Percentiles rank a stretch among this genome's conserved stretches.
Evolutionary conservation across 2,329 filamentous ascomycete species (phyloP).

Genomic region (Penicillium janthinellum): DNA sequence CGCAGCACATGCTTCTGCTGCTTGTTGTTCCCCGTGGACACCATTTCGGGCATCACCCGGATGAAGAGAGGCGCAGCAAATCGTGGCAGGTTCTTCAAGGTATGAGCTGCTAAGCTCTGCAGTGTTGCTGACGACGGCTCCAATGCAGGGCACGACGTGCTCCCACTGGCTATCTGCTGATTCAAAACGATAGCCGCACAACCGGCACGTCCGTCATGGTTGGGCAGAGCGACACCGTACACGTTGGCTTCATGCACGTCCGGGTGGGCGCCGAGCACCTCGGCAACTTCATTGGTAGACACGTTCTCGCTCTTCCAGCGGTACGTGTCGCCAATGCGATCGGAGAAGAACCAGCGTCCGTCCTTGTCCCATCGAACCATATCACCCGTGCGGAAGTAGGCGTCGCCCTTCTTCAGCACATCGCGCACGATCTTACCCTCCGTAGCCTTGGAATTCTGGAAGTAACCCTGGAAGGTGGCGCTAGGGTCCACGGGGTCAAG

Average conservation of each 20-base stretch:
- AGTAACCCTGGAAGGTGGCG: constrained; percentile 78
- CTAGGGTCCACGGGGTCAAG: constrained; percentile 66
- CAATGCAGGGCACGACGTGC: constrained; percentile 22
- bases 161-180: constrained; percentile 37
- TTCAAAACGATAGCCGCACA: constrained; percentile 71
- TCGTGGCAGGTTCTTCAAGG: constrained; percentile 61
- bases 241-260: constrained; percentile 78
- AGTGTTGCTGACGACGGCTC: constrained; percentile 50
- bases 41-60: constrained; percentile 63
- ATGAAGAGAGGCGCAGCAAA: constrained; percentile 81
- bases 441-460: constrained; percentile 70
- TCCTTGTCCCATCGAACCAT: constrained; percentile 70
- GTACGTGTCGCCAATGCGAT: constrained; percentile 60
- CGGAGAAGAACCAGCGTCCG: constrained; percentile 76
- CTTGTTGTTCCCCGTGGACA: constrained; percentile 83
- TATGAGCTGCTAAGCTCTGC: constrained; percentile 63
- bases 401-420: constrained; percentile 74
- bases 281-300: constrained; percentile 78
- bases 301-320: constrained; percentile 76
- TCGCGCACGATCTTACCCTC: constrained; percentile 72
- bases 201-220: constrained; percentile 81
- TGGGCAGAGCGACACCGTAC: constrained; percentile 76
- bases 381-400: constrained; percentile 84
- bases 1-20: constrained; percentile 77
- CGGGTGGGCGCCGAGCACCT: constrained; percentile 68